phyloP scores from a whole-genome alignment of 2,329 filamentous ascomycete species.

The Cytospora piceicola region DNA sequence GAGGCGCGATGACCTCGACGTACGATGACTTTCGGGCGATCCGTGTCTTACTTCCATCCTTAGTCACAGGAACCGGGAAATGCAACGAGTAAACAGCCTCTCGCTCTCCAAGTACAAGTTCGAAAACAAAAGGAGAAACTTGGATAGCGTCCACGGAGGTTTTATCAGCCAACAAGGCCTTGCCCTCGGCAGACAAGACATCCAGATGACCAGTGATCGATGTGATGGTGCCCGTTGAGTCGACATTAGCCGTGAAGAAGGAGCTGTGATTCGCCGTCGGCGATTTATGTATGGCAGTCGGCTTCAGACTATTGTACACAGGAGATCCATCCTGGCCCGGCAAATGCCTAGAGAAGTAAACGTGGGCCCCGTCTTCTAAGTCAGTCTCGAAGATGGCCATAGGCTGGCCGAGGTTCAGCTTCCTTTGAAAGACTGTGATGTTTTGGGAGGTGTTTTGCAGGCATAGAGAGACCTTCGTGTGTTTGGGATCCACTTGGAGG shows the following conservation, averaged over 20 bases:
- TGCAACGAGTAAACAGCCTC: slow-evolving; percentile 40
- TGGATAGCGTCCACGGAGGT: slow-evolving; percentile 43
- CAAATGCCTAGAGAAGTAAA: slow-evolving; percentile 44
- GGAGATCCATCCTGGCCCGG: slow-evolving; percentile 42
- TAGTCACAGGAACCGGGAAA: slow-evolving; percentile 47
- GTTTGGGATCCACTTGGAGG: slow-evolving; percentile 41
- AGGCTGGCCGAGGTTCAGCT: slow-evolving; percentile 34
- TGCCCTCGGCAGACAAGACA: slow-evolving; percentile 42
- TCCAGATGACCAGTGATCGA: slow-evolving; percentile 47
- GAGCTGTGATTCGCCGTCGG: slow-evolving; percentile 6
- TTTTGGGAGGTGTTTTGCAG: slow-evolving; percentile 37
- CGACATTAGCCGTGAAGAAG: slow-evolving; percentile 40
- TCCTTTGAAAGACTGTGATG: slow-evolving; percentile 33
- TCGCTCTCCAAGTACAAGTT: slow-evolving; percentile 45
- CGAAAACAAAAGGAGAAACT: slow-evolving; percentile 45
- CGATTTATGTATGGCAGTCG: too few relatives aligned
- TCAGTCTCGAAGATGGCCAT: slow-evolving; percentile 41
- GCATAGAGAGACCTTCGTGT: slow-evolving; percentile 40
- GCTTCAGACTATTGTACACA: slow-evolving; percentile 4
- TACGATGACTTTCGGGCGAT: slow-evolving; percentile 50
- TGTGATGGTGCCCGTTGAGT: slow-evolving; percentile 38
- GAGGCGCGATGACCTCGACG: slow-evolving; percentile 48
- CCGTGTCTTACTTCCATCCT: slow-evolving; percentile 42
- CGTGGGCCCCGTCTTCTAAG: slow-evolving; percentile 36
- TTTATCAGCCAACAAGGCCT: slow-evolving; percentile 44